Percentiles rank a stretch among this genome's conserved stretches.
phyloP scores from a whole-genome alignment of 2,329 filamentous ascomycete genomes.

The Penicillium vulpinum region DNA sequence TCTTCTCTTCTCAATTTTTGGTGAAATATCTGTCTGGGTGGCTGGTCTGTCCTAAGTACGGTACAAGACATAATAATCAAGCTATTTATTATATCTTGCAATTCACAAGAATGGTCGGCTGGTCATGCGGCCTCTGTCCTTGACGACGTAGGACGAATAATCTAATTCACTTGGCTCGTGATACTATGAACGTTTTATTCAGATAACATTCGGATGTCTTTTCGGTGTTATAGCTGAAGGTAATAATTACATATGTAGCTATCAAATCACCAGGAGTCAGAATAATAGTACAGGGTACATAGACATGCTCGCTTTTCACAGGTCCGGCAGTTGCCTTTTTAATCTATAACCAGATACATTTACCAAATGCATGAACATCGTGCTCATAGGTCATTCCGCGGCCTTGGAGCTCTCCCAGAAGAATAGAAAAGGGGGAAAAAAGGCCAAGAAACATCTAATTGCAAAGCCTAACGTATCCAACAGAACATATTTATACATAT shows the following conservation, averaged over 20 bases:
- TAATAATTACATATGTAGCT: no score
- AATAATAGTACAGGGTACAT: not conserved
- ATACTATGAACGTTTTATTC: not conserved
- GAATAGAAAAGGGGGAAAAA: not conserved
- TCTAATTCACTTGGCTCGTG: not conserved
- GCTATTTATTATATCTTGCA: not conserved
- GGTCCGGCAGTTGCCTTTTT: not conserved
- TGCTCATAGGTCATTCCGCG: not conserved
- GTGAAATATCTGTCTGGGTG: not conserved
- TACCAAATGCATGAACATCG: not conserved
- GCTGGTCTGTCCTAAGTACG: not conserved
- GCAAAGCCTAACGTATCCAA: conserved; percentile 14
- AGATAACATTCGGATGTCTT: not conserved
- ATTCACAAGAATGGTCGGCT: not conserved
- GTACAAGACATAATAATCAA: not conserved
- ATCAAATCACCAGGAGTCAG: no score
- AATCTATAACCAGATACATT: not conserved
- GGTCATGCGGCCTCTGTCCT: not conserved
- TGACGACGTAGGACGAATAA: not conserved
- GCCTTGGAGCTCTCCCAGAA: not conserved
- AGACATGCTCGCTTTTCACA: not conserved
- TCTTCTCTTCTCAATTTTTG: conserved; percentile 1
- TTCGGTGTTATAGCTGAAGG: no score
- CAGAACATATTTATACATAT: conserved; percentile 32
- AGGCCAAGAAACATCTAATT: conserved; percentile 6